phyloP scores from a whole-genome alignment of 2,329 filamentous ascomycete genomes.

The Aspergillus oerlinghausenensis region DNA sequence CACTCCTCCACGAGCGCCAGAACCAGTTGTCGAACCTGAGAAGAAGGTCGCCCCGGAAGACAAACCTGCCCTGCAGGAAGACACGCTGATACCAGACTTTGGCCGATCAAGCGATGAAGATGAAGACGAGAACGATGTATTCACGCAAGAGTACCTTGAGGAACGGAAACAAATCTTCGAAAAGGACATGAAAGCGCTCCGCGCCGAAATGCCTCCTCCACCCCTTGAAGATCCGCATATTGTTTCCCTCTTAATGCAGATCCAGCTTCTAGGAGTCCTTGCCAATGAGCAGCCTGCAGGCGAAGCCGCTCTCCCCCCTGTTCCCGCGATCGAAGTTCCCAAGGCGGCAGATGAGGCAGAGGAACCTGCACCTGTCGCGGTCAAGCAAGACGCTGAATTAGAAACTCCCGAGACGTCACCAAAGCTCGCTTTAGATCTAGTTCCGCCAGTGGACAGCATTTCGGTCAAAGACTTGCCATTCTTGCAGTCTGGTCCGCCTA shows the following conservation, averaged over 20 bases:
- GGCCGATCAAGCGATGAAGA: conserved; percentile 39
- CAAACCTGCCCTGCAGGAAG: neutral
- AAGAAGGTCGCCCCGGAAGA: conserved; percentile 6
- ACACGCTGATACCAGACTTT: conserved; percentile 31
- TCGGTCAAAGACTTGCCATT: conserved; percentile 45
- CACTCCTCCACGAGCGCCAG: conserved; percentile 3
- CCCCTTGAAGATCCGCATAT: conserved; percentile 40
- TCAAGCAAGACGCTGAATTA: conserved; percentile 12
- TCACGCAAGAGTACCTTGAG: conserved; percentile 46
- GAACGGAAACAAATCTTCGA: conserved; percentile 43
- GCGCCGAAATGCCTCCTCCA: conserved; percentile 39
- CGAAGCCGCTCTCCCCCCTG: conserved; percentile 13
- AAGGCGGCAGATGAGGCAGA: conserved; percentile 5
- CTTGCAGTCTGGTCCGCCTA: conserved; percentile 38
- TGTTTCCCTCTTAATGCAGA: conserved; percentile 37
- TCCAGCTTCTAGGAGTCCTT: conserved; percentile 43
- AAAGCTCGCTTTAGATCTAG: conserved; percentile 13
- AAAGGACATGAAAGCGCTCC: conserved; percentile 40
- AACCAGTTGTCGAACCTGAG: conserved; percentile 1
- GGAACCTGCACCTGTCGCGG: conserved; percentile 3
- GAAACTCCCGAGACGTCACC: conserved; percentile 10
- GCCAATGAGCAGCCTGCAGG: conserved; percentile 28
- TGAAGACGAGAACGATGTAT: conserved; percentile 42
- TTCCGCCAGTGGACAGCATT: conserved; percentile 23
- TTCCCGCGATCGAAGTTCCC: neutral